Conservation (phyloP, 2,329 filamentous ascomycete species). For the Hymenoscyphus albidus region DNA sequence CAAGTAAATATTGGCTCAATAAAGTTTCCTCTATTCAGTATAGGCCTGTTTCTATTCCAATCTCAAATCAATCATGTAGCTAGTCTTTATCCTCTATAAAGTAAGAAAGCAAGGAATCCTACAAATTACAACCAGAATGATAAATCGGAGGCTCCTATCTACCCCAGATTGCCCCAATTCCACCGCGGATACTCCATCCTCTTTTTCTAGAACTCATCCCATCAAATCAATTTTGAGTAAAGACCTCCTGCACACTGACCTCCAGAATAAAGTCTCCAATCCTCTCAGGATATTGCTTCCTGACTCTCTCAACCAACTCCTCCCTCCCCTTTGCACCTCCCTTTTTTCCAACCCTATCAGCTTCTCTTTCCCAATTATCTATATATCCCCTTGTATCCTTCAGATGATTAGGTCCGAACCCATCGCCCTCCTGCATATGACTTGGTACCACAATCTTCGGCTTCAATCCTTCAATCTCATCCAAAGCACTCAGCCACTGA, state of each 20-base stretch:
- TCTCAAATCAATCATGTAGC: no score
- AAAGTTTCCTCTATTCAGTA: no score
- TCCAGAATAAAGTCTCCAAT: not conserved
- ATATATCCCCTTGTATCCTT: not conserved
- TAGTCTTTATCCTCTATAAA: no score
- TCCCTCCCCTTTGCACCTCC: not conserved
- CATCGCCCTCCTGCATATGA: not conserved
- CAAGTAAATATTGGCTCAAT: no score
- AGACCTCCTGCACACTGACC: not conserved
- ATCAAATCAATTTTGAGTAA: not conserved
- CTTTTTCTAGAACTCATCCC: not conserved
- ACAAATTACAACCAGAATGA: no score
- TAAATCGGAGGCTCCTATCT: no score
- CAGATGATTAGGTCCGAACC: not conserved
- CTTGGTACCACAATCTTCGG: slow-evolving; percentile 2
- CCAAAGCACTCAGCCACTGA: not conserved
- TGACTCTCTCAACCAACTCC: not conserved
- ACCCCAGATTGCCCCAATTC: no score
- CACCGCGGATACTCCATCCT: not conserved
- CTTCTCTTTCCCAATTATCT: not conserved
- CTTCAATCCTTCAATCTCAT: not conserved
- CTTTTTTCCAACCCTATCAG: not conserved
- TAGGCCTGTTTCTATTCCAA: no score
- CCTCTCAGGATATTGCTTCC: not conserved
- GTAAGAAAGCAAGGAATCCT: no score